Evolutionary conservation across 495 filamentous ascomycete genomes (phyloP), one percentile per base, ranked within the genome.

Genomic region (Penicillium pancosmium): DNA sequence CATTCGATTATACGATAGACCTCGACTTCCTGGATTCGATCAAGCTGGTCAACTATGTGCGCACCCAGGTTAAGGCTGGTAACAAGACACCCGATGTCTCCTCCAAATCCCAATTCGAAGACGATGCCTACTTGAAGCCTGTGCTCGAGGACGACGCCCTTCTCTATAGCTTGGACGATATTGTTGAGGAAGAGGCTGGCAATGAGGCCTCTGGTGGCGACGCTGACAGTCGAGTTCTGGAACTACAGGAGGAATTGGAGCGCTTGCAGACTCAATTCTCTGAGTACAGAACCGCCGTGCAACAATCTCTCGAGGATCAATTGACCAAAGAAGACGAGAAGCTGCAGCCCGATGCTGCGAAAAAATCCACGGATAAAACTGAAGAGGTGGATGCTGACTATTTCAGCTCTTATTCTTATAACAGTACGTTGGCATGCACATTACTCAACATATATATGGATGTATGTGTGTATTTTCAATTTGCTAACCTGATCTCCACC

Each of bases 61-160:
- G 89, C 6, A 69, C 78, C 8, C 66, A 82, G 59, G 81, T 82
- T 8, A 78, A 80, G 59, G 68, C 65, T 48, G 86, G 84, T 40
- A 78, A 83, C 44, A 64, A 72, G 11, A 70, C 80, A 4, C 81
- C 83, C 1, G 75, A 83, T 53, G 72, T 86, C 33, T 84, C 86
- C 47, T 80, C 82, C 10, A 78, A 74, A 57, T 72, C 73, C 13
- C 75, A 83, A 34, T 87, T 95, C 62, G 78, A 86, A 31, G 86
- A 91, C 55, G 92, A 98, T 55, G 73, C 78, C 52, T 94, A 87
- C 64, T 72, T 97, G 52, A 87, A 89, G 73, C 93, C 93, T 1
- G 86, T 90, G 10, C 72, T 98, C n/a, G 90, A 95, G 63, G 91
- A 96, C 65, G 93, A 98, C 60, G 88, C 92, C 13, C 77, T 97